Percentiles rank a stretch among this genome's conserved stretches.
phyloP scores from a whole-genome alignment of 371 early-diverging fungal species.

The Dichotomocladium elegans region DNA sequence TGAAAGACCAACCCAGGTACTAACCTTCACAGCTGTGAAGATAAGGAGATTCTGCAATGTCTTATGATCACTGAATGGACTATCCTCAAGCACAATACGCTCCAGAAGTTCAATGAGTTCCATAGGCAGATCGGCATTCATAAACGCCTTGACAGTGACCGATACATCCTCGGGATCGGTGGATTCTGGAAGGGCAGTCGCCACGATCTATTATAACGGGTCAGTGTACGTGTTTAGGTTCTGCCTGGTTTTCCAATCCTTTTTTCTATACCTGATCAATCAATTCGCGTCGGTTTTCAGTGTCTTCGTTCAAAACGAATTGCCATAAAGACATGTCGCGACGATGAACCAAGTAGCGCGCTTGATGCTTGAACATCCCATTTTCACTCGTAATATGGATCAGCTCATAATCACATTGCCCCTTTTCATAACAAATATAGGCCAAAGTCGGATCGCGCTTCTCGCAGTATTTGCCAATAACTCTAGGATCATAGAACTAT shows the following conservation, averaged over 20 bases:
- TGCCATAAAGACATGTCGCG: slow-evolving; percentile 87
- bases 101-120: slow-evolving; percentile 96
- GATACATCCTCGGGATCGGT: slow-evolving; percentile 97
- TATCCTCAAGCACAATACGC: slow-evolving; percentile 89
- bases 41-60: slow-evolving; percentile 96
- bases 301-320: slow-evolving; percentile 73
- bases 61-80: slow-evolving; percentile 92
- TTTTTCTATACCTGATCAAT: slow-evolving; percentile 79
- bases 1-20: neutral
- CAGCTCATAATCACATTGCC: slow-evolving; percentile 91
- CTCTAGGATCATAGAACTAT: slow-evolving; percentile 80
- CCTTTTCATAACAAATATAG: slow-evolving; percentile 91
- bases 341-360: slow-evolving; percentile 90
- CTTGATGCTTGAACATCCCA: slow-evolving; percentile 98
- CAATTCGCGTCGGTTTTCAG: slow-evolving; percentile 80
- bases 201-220: slow-evolving; percentile 48
- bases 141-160: slow-evolving; percentile 94
- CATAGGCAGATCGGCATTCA: slow-evolving; percentile 92
- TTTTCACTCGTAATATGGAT: slow-evolving; percentile 94
- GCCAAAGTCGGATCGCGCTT: slow-evolving; percentile 97
- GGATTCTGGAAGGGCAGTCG: slow-evolving; percentile 91
- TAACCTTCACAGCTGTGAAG: slow-evolving; percentile 91
- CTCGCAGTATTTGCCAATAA: slow-evolving; percentile 96
- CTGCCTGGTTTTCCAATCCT: neutral
- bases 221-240: neutral